A percentile compares a stretch with the other conserved stretches of the same genome.
These are phyloP conservation scores for Thermomyces lanuginosus DNA, from an alignment of 2,329 filamentous ascomycete genomes.

Conservation along the genomic window DNA sequence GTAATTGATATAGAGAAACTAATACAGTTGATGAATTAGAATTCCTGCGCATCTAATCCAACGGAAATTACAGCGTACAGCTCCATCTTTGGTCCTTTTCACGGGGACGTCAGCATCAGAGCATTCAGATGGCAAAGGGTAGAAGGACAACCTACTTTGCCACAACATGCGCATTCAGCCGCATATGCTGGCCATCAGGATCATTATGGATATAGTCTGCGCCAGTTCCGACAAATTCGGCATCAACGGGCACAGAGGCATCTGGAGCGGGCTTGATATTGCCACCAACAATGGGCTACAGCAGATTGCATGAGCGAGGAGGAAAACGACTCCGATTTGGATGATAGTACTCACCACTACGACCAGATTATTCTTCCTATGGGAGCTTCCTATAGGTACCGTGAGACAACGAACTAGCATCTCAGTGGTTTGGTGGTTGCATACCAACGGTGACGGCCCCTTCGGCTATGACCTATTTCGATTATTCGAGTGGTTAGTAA, in stretches of 20 bases:
- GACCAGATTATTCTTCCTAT: constrained; percentile 19
- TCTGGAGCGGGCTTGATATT: constrained; percentile 20
- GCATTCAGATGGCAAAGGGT: not conserved
- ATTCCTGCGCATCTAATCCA: not conserved
- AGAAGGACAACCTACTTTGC: constrained; percentile 19
- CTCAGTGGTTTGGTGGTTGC: constrained; percentile 3
- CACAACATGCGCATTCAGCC: constrained; percentile 25
- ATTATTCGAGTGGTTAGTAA: not conserved
- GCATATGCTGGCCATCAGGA: constrained; percentile 22
- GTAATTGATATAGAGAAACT: constrained; percentile 26
- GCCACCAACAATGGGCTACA: constrained; percentile 23
- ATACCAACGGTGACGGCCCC: constrained; percentile 17
- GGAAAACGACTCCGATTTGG: too few relatives aligned
- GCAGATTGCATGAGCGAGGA: not conserved
- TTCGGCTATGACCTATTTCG: constrained; percentile 18
- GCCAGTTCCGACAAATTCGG: constrained; percentile 21
- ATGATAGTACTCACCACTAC: constrained; percentile 23
- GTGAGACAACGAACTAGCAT: not conserved
- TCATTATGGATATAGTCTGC: constrained; percentile 30
- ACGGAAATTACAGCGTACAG: constrained; percentile 11
- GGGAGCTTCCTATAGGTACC: constrained; percentile 17
- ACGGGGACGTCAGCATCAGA: not conserved
- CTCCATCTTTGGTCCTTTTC: constrained; percentile 17
- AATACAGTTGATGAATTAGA: constrained; percentile 1
- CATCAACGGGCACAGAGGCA: constrained; percentile 23